Evolutionary conservation across 2,329 filamentous ascomycete genomes (phyloP), one percentile per base, ranked within the genome.

Genomic region (Penicillium sp.): DNA sequence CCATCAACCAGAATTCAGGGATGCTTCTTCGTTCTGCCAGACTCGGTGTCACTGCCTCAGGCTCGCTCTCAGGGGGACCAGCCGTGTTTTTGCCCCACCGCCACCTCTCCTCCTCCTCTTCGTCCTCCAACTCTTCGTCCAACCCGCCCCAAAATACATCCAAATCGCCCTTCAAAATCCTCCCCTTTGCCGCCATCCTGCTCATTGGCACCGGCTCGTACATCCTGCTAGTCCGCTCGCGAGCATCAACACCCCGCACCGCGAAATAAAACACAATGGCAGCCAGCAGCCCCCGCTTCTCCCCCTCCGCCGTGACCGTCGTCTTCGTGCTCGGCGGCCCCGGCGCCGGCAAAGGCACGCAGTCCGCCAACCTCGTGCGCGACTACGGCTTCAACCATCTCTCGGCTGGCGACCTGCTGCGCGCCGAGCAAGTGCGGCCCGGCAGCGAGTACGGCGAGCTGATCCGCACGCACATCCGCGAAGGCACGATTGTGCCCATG

Each of bases 401-500:
- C 35, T 94, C 89, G 3, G 94, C 94, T 0, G 94, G 94, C 57
- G 94, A 99, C 74, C 82, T 99, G 47, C 83, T 99, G 61, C 90
- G 94, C 60, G 92, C 91, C 61, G 94, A 99, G 79, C 94, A 97
- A 77, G 82, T 93, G 68, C 89, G 93, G 4, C 82, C 84, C 0
- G 92, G 90, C 57, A 91, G 86, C 62, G 81, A 97, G 74, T 97
- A 96, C 72, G 94, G 94, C 71, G 85, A 91, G 63, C 82, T 97
- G 77, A 99, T 99, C 82, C 88, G 88, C 72, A 83, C 88, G 65
- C 92, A 94, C 79, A 99, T 99, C 81, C 90, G 88, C 70, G 88
- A 99, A 71, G 94, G 94, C 59, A 86, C 86, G 65, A 99, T 99
- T 73, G 94, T 99, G 62, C 94, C 94, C n/a, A 96, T 96, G 90